These are phyloP conservation scores for Echites panduratus DNA, from an alignment of 257 asterid genomes.

Conservation along the genomic window DNA sequence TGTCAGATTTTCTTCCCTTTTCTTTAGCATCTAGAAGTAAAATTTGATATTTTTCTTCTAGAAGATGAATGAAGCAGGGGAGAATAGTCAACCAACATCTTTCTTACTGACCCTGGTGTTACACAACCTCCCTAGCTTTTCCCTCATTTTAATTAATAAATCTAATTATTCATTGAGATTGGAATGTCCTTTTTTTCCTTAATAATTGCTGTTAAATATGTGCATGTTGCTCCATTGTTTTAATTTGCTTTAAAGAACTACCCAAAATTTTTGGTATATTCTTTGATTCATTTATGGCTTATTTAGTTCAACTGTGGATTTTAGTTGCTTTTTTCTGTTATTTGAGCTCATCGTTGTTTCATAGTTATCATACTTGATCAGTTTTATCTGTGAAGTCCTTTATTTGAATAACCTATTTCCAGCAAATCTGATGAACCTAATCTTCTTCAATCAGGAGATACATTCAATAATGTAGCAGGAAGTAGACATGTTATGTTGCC, in stretches of 20 bases:
- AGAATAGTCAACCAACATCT: too few relatives aligned
- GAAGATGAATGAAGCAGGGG: too few relatives aligned
- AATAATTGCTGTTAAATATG: neutral
- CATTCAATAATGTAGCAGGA: conserved; percentile 51
- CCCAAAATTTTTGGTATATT: neutral
- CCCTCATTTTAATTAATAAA: neutral
- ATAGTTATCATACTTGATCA: neutral
- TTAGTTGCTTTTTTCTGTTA: neutral
- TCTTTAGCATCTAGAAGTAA: too few relatives aligned
- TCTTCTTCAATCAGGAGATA: too few relatives aligned
- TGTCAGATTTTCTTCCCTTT: too few relatives aligned
- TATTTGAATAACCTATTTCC: neutral
- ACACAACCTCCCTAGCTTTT: neutral
- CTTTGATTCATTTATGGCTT: neutral
- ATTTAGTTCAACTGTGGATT: neutral
- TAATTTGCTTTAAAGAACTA: neutral
- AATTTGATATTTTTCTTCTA: too few relatives aligned
- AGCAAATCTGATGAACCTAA: conserved; percentile 19
- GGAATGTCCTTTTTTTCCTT: neutral
- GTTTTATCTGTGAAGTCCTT: neutral
- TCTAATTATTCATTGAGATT: too few relatives aligned
- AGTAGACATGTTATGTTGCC: conserved; percentile 67
- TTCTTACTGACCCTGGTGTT: neutral
- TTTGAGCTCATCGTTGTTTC: neutral
- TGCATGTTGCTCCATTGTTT: neutral